Percentiles rank a stretch among this genome's conserved stretches.
phyloP scores from a whole-genome alignment of 345 rosid genomes.

The Orychophragmus violaceus region DNA sequence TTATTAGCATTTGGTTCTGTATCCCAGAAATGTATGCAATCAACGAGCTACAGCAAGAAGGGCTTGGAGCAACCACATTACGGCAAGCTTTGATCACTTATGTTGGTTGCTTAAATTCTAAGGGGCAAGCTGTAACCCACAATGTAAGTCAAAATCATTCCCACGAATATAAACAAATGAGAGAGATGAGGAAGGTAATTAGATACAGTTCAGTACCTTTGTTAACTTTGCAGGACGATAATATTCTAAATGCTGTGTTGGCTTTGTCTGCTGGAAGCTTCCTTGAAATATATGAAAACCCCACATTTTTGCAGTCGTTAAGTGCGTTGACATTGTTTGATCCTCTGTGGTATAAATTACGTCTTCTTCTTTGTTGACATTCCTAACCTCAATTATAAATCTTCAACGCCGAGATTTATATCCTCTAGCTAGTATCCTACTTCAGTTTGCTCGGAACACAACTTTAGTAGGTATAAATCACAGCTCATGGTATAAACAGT shows the following conservation, averaged over 20 bases:
- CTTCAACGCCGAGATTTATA: neutral
- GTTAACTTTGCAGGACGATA: constrained; percentile 90
- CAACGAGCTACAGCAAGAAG: constrained; percentile 89
- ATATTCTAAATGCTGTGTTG: constrained; percentile 62
- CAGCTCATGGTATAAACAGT: neutral
- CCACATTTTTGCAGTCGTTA: constrained; percentile 82
- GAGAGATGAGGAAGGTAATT: neutral
- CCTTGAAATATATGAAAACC: constrained; percentile 67
- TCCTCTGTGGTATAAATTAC: no score
- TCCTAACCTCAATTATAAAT: neutral
- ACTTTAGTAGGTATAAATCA: constrained; percentile 17
- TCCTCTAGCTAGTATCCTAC: neutral
- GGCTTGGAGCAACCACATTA: constrained; percentile 83
- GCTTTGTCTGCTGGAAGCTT: constrained; percentile 64
- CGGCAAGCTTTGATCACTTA: constrained; percentile 83
- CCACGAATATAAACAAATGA: neutral
- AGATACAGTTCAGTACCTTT: constrained; percentile 44
- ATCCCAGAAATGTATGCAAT: constrained; percentile 70
- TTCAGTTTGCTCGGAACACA: neutral
- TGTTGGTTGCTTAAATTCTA: constrained; percentile 69
- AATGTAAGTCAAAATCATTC: constrained; percentile 1
- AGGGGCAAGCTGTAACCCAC: constrained; percentile 74
- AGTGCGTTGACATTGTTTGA: constrained; percentile 45
- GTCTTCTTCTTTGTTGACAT: no score
- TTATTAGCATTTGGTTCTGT: constrained; percentile 91